phyloP scores from a whole-genome alignment of 164 flowering plant genomes.

The Aristolochia californica region DNA sequence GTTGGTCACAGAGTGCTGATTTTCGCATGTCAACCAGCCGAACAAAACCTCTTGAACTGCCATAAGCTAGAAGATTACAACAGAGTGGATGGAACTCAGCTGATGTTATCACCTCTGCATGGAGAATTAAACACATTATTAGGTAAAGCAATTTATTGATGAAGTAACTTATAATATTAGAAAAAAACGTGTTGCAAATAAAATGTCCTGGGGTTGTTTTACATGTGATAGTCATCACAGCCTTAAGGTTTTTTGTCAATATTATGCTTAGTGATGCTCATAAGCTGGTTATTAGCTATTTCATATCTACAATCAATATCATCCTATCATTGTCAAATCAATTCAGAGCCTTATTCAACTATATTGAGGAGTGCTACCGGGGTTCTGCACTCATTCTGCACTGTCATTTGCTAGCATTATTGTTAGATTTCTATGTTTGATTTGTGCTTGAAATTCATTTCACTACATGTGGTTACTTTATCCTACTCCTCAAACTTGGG shows the following conservation, averaged over 20 bases:
- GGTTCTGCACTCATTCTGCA: background rate
- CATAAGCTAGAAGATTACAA: constrained; percentile 74
- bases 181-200: background rate
- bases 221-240: background rate
- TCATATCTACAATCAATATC: too few species aligned
- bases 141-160: background rate
- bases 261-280: too few species aligned
- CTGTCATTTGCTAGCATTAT: background rate
- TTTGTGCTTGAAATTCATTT: background rate
- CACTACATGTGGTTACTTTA: background rate
- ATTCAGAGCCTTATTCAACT: too few species aligned
- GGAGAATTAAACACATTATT: constrained; percentile 8
- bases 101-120: constrained; percentile 76
- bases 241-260: too few species aligned
- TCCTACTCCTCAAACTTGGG: background rate
- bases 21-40: constrained; percentile 80
- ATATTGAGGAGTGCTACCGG: background rate
- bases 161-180: background rate
- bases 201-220: background rate
- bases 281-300: too few species aligned
- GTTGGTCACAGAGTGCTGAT: constrained; percentile 72
- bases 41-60: constrained; percentile 76
- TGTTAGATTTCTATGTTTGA: background rate
- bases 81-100: constrained; percentile 79
- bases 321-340: too few species aligned